A percentile compares a stretch with the other conserved stretches of the same genome.
Evolutionary conservation across 2,329 filamentous ascomycete species (phyloP).

Genomic region (Onygenales sp.): DNA sequence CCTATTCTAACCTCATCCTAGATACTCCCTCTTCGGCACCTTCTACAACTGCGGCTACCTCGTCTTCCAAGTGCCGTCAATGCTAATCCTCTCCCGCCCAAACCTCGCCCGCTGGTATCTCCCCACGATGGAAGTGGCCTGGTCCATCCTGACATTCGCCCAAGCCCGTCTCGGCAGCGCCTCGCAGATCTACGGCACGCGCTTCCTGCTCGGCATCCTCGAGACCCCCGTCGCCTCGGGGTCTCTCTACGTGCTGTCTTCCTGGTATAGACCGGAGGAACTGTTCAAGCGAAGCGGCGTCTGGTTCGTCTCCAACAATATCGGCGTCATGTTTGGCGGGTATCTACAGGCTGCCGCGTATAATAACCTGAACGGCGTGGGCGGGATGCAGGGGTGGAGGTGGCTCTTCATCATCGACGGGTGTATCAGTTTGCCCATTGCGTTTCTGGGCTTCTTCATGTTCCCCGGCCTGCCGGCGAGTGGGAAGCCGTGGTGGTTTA

Average conservation of each 20-base stretch:
- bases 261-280: conserved; percentile 62
- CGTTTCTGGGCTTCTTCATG: conserved; percentile 44
- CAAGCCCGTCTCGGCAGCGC: conserved; percentile 46
- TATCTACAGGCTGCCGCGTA: conserved; percentile 48
- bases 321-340: conserved; percentile 49
- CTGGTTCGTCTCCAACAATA: conserved; percentile 59
- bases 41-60: conserved; percentile 16
- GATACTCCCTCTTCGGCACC: conserved; percentile 23
- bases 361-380: conserved; percentile 41
- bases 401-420: conserved; percentile 52
- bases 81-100: conserved; percentile 22
- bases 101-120: conserved; percentile 19
- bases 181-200: conserved; percentile 53
- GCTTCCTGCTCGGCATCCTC: conserved; percentile 60
- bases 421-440: conserved; percentile 47
- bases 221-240: conserved; percentile 61
- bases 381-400: conserved; percentile 43
- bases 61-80: conserved; percentile 21
- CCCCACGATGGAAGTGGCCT: conserved; percentile 22
- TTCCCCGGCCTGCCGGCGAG: conserved; percentile 33
- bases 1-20: conserved; percentile 6
- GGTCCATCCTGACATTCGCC: conserved; percentile 26
- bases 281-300: conserved; percentile 59
- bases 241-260: conserved; percentile 54
- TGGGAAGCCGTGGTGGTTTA: conserved; percentile 32